Evolutionary conservation across 768 basidiomycete genomes (phyloP), one percentile per base, ranked within the genome.

Genomic region (Suillus paluster): DNA sequence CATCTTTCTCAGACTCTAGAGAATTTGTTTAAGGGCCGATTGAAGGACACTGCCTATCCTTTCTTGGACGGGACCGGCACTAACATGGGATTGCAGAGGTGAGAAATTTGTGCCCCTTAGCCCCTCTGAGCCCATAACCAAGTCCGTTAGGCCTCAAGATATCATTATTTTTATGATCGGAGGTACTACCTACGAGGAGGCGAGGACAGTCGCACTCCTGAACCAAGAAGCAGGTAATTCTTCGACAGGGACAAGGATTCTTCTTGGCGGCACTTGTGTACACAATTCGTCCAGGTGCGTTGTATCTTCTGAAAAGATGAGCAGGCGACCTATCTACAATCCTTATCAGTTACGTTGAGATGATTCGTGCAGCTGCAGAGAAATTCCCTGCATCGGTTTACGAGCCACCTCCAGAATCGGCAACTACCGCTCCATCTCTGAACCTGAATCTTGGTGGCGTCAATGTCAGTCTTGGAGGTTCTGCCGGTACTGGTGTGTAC

Each of bases 141-240:
- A 36, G 10, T 23, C 15, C 34, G 11, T 25, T 69, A 97, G 97
- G 68, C 91, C 95, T 10, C 97, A 98, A 67, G 97, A 99, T 74
- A 86, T 99, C 49, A 97, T 99, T 62, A 81, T 99, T 62, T 99
- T 99, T 77, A 90, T 99, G 80, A 87, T 99, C 62, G 97, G 97
- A 33, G 97, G 97, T 0, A 88, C 94, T 33, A 99, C 97, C 0
- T 99, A 97, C 69, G 96, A 94, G 73, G 97, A 99, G 75, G 94
- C 95, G 0, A 83, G 94, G 64, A 84, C 91, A 0, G 84, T 99
- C 14, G 85, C 94, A 7, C 77, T 94, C 53, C 81, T 97, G 65
- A 99, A 99, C 71, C 91, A 95, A 71, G 94, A 95, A 66, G 80
- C 87, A 17, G 73, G 80, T 34, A 75, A 79, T 23, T 77, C 80